Conservation (phyloP, 495 filamentous ascomycete species). For the Lophiotrema nucula region DNA sequence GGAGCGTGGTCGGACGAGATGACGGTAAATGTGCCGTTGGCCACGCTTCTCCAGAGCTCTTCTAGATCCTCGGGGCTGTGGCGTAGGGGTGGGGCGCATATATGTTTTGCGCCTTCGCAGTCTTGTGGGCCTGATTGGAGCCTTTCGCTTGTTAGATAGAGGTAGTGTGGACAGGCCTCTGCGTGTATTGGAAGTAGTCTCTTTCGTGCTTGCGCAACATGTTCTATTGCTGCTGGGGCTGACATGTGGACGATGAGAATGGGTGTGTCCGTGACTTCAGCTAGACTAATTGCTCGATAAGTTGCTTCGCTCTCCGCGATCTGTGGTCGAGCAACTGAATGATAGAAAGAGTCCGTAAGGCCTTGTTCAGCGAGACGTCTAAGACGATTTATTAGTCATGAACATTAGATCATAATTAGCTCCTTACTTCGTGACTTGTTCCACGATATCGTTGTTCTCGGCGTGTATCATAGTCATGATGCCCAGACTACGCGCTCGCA, state of each 20-base stretch:
- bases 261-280: constrained; percentile 8
- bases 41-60: constrained; percentile 33
- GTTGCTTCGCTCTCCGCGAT: constrained; percentile 16
- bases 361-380: constrained; percentile 7
- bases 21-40: constrained; percentile 47
- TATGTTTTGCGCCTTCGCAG: constrained; percentile 36
- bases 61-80: constrained; percentile 35
- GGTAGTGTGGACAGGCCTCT: constrained; percentile 45
- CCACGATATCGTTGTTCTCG: constrained; percentile 15
- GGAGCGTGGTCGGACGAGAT: constrained; percentile 48
- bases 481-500: not conserved
- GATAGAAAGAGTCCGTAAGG: constrained; percentile 5
- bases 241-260: constrained; percentile 21
- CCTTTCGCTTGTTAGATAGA: constrained; percentile 36
- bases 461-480: constrained; percentile 20
- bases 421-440: not conserved
- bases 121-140: constrained; percentile 12
- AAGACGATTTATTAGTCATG: not conserved
- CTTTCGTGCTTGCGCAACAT: constrained; percentile 38
- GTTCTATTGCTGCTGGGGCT: not conserved
- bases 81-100: constrained; percentile 37
- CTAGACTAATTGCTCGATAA: constrained; percentile 8
- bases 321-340: constrained; percentile 6
- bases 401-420: not conserved
- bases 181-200: constrained; percentile 43